Percentiles rank a stretch among this genome's conserved stretches.
Conservation (phyloP, 1,139 yeast species). For the Hansenula sp. region DNA sequence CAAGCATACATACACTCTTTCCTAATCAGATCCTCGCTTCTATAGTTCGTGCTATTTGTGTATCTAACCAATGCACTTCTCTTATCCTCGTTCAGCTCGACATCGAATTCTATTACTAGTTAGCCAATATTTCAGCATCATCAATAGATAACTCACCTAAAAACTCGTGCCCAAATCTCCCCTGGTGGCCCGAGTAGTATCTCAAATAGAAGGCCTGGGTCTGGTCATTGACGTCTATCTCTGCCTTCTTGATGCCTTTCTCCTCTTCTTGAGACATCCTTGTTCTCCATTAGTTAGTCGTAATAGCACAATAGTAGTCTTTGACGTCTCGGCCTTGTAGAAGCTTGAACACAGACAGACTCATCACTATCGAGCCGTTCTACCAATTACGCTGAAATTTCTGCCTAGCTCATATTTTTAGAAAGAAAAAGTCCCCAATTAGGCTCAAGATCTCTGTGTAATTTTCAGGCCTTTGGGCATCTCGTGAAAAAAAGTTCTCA, state of each 20-base stretch:
- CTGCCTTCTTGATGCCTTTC: not conserved
- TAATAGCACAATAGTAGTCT: no score
- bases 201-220: not conserved
- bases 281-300: no score
- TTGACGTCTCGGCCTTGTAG: no score
- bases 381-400: not conserved
- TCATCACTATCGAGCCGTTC: no score
- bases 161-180: constrained; percentile 2
- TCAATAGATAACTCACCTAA: constrained; percentile 2
- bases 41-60: constrained; percentile 42
- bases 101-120: constrained; percentile 31
- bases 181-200: constrained; percentile 1
- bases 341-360: no score
- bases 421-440: no score
- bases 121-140: no score
- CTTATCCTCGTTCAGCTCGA: constrained; percentile 29
- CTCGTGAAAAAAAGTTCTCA: no score
- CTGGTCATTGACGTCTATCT: not conserved
- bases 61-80: constrained; percentile 34
- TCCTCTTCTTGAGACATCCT: not conserved
- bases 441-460: not conserved
- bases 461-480: not conserved
- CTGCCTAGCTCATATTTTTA: not conserved
- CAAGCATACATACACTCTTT: constrained; percentile 27
- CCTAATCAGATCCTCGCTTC: constrained; percentile 37